A percentile compares a stretch with the other conserved stretches of the same genome.
Evolutionary conservation across 345 rosid genomes (phyloP).

Genomic region (Fremontodendron californicum): DNA sequence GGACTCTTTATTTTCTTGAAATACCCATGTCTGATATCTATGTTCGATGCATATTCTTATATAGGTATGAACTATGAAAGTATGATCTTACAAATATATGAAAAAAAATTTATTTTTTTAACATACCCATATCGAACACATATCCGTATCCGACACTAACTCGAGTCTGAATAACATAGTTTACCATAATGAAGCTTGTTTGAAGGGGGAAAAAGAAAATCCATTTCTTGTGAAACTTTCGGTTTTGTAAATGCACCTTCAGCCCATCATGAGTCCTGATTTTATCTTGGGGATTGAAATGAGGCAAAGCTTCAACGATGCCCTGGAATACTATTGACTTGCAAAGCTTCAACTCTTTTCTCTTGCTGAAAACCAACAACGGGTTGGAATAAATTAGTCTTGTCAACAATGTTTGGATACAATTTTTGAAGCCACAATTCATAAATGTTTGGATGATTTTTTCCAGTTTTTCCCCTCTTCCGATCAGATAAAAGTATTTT

Average conservation of each 20-base stretch:
- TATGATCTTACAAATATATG: no score
- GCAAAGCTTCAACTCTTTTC: background rate
- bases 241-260: background rate
- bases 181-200: background rate
- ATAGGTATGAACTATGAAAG: no score
- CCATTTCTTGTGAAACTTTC: background rate
- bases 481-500: background rate
- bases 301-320: background rate
- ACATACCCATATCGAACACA: no score
- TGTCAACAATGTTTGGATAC: background rate
- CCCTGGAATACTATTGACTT: background rate
- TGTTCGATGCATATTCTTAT: no score
- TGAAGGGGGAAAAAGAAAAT: background rate
- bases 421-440: background rate
- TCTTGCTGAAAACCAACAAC: background rate
- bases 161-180: no score
- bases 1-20: no score
- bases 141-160: no score
- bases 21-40: no score
- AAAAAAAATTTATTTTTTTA: no score
- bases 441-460: background rate
- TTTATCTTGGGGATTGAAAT: background rate
- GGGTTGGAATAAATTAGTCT: background rate
- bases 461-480: background rate
- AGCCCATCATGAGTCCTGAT: background rate